These are phyloP conservation scores for Polygonum aviculare DNA, from an alignment of 148 eudicot species.

Conservation along the genomic window DNA sequence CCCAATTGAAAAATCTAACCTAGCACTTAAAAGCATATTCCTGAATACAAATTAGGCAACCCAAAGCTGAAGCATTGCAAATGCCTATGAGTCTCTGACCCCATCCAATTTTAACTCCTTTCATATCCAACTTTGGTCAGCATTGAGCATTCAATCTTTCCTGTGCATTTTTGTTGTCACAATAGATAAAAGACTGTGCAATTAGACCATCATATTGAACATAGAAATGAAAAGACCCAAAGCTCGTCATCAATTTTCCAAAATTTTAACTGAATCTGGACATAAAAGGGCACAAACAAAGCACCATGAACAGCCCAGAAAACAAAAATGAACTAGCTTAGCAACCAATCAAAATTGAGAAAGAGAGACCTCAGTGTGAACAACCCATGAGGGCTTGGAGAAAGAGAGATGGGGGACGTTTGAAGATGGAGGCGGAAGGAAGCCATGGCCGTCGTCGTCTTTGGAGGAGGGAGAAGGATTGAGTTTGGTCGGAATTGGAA, in stretches of 20 bases:
- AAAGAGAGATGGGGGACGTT: background rate
- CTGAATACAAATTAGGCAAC: background rate
- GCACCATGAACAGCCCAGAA: background rate
- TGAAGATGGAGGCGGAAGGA: background rate
- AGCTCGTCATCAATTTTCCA: background rate
- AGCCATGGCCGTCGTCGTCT: background rate
- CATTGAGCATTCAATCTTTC: background rate
- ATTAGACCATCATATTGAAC: background rate
- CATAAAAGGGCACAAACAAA: background rate
- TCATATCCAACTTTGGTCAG: background rate
- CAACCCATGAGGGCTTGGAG: slow-evolving; percentile 3
- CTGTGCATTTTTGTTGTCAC: background rate
- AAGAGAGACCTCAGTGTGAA: background rate
- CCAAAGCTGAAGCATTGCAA: background rate
- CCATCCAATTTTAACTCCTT: background rate
- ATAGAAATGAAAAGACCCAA: background rate
- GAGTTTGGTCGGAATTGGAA: background rate
- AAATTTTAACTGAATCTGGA: background rate
- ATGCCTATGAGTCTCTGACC: background rate
- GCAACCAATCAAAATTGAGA: background rate
- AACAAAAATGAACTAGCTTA: background rate
- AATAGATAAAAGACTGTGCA: background rate
- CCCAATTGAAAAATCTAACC: background rate
- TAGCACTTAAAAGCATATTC: background rate
- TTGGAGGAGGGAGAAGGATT: background rate